Evolutionary conservation across 1,284 basidiomycete species (phyloP).

Genomic region (Cryptococcus floricola): DNA sequence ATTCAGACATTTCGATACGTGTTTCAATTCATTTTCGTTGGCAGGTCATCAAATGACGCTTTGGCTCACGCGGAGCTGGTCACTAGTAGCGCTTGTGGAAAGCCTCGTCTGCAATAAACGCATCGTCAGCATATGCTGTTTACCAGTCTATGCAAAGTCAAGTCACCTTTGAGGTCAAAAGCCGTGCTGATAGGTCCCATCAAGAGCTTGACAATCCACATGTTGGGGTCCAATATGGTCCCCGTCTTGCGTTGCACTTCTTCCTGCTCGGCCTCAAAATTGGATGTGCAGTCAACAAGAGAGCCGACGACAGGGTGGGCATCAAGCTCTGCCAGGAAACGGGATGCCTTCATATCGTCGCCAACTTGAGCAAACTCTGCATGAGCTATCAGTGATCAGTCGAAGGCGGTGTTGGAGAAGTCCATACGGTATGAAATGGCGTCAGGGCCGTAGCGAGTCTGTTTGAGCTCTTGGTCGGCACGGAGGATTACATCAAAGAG

Average conservation of each 20-base stretch:
- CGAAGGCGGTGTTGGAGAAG: background rate
- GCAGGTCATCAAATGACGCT: too few relatives aligned
- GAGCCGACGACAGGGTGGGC: conserved; percentile 48
- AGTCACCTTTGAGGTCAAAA: conserved; percentile 12
- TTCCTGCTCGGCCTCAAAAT: conserved; percentile 49
- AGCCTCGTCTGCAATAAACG: too few relatives aligned
- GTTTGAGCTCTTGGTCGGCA: conserved; percentile 43
- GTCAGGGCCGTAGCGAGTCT: conserved; percentile 49
- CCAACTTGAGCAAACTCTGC: conserved; percentile 50
- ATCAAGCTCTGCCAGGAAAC: conserved; percentile 42
- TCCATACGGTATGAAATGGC: conserved; percentile 45
- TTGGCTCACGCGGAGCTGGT: too few relatives aligned
- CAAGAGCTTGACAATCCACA: conserved; percentile 33
- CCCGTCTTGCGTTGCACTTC: conserved; percentile 47
- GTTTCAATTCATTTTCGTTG: too few relatives aligned
- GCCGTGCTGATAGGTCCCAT: conserved; percentile 25
- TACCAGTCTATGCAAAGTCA: too few relatives aligned
- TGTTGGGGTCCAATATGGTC: conserved; percentile 27
- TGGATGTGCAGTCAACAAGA: conserved; percentile 48
- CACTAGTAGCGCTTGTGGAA: too few relatives aligned
- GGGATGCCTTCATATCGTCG: conserved; percentile 45
- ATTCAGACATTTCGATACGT: too few relatives aligned
- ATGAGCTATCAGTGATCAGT: background rate
- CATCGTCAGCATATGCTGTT: too few relatives aligned
- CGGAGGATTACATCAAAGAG: conserved; percentile 47